A percentile compares a stretch with the other conserved stretches of the same genome.
Evolutionary conservation across 805 yeast species (phyloP).

Genomic region (Candida berthetii): DNA sequence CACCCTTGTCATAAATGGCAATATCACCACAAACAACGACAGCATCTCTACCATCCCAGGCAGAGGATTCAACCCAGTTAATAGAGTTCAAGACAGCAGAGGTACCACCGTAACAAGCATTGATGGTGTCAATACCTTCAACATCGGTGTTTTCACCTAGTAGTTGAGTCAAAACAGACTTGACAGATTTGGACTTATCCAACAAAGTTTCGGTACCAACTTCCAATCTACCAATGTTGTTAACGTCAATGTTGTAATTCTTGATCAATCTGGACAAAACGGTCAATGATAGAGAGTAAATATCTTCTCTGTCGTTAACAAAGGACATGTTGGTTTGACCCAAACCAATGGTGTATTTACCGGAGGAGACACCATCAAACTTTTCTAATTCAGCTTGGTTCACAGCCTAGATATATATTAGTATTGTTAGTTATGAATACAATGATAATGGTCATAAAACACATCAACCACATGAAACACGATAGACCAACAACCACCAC

Average conservation of each 20-base stretch:
- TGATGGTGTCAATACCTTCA: constrained; percentile 93
- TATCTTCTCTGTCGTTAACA: constrained; percentile 96
- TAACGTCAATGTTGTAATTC: constrained; percentile 78
- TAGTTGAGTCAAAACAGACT: constrained; percentile 91
- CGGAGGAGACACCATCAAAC: constrained; percentile 80
- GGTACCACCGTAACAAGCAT: constrained; percentile 99
- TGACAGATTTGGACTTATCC: constrained; percentile 95
- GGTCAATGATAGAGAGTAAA: constrained; percentile 92
- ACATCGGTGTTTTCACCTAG: constrained; percentile 84
- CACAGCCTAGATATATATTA: constrained; percentile 43
- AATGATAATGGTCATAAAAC: too few relatives aligned
- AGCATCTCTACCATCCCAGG: constrained; percentile 99
- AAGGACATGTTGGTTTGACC: constrained; percentile 99
- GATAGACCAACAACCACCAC: too few relatives aligned
- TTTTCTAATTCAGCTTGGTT: constrained; percentile 84
- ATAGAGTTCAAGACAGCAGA: constrained; percentile 88
- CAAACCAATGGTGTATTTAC: constrained; percentile 96
- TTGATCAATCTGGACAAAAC: constrained; percentile 70
- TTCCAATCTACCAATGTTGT: constrained; percentile 86
- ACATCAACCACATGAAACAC: background rate
- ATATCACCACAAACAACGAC: constrained; percentile 97
- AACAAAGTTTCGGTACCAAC: constrained; percentile 97
- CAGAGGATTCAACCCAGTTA: constrained; percentile 92
- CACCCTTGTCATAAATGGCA: constrained; percentile 94
- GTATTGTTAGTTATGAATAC: background rate